Percentiles rank a stretch among this genome's conserved stretches.
phyloP scores from a whole-genome alignment of 179 eudicot species.

The Corrigiola litoralis region DNA sequence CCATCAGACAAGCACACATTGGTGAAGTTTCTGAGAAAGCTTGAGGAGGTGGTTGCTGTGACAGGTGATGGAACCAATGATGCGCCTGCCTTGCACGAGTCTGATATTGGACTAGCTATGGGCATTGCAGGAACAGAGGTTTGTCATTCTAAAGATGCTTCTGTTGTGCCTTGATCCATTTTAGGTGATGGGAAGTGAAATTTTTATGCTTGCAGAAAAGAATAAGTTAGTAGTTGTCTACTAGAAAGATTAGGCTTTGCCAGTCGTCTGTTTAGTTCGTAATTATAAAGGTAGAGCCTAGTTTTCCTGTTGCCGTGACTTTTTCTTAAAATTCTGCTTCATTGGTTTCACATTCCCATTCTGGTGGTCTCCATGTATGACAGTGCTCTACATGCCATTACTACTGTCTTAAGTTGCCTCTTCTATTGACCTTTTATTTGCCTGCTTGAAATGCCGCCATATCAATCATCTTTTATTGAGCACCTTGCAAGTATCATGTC shows the following conservation, averaged over 20 bases:
- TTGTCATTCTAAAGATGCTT: constrained; percentile 14
- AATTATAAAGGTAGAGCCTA: too few relatives aligned
- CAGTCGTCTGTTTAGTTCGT: too few relatives aligned
- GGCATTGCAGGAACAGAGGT: constrained; percentile 99
- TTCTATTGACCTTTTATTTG: neutral
- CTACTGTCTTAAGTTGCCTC: neutral
- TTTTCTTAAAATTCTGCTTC: too few relatives aligned
- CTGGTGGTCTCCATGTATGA: too few relatives aligned
- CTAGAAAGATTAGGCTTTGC: too few relatives aligned
- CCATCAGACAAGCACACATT: constrained; percentile 78
- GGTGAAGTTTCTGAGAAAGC: constrained; percentile 50
- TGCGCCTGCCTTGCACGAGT: constrained; percentile 91
- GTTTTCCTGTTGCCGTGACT: too few relatives aligned
- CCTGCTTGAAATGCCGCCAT: too few relatives aligned
- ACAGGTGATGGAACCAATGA: constrained; percentile 99
- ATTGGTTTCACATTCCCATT: too few relatives aligned
- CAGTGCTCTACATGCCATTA: neutral
- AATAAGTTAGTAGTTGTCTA: too few relatives aligned
- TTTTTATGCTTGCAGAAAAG: neutral
- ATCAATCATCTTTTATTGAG: neutral
- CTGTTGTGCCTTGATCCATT: constrained; percentile 1
- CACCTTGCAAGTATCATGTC: neutral
- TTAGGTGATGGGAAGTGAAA: neutral
- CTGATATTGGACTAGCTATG: constrained; percentile 98
- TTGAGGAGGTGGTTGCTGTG: constrained; percentile 80